Base-by-base conservation (phyloP, 1,139 yeast genomes). In the Geotrichum bryndzae region DNA sequence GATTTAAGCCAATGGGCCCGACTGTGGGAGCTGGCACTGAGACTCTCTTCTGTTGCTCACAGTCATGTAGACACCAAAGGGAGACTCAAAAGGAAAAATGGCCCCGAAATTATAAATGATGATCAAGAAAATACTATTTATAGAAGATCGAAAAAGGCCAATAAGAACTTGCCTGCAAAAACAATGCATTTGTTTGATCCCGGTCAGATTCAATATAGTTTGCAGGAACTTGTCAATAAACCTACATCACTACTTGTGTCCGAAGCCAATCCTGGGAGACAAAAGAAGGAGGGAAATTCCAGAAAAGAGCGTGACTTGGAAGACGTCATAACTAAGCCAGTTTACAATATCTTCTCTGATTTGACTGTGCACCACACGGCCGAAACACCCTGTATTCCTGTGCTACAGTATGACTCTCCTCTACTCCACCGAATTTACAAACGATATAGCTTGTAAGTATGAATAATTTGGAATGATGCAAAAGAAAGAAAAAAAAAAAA, bases 1-100 rank as follows among this genome's bases (percentile, higher is more conserved):
- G 57, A 58, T 35, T 48, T 58, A 54, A 33, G n/a, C 15, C 41
- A 10, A 23, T 58, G 60, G 60, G 23, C 18, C 8, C 27, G 7
- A 1, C 33, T 58, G 18, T 58, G 60, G 23, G n/a, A 46, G 13
- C 13, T 15, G 10, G 54, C 58, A 5, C n/a, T 56, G 25, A 25
- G 7, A 3, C 15, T n/a, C 33, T 2, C 48, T 29, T 15, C 5
- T 11, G 1, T 35, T 10, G 18, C 15, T 23, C 10, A 27, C 3
- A 25, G 25, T 29, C 2, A 22, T 33, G 8, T 6, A n/a, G 10
- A 18, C 33, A 3, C 29, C 57, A 25, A n/a, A 29, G 33, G 33
- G 41, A 15, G 15, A 25, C 11, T 23, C 27, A 41, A 54, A 15
- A 15, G 41, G 15, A 38, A n/a, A 7, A 13, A 22, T 5, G 22